Percentiles rank a stretch among this genome's conserved stretches.
phyloP scores from a whole-genome alignment of 805 yeast species.

The Yarrowia yakushimensis region DNA sequence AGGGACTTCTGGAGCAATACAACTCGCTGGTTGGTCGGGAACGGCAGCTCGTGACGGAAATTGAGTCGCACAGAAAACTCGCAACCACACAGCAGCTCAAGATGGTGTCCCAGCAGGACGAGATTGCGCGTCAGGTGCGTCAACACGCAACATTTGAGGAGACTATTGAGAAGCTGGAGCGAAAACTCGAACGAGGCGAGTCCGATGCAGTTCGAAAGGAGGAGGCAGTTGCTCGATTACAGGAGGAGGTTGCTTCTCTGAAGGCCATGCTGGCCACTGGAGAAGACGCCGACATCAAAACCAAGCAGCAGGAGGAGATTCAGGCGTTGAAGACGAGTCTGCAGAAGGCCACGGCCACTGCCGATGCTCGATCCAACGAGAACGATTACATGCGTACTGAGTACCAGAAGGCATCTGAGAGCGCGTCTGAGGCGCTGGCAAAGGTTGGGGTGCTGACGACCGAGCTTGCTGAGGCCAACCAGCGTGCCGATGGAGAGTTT shows the following conservation, averaged over 20 bases:
- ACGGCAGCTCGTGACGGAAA: constrained; percentile 41
- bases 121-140: constrained; percentile 45
- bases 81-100: constrained; percentile 44
- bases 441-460: constrained; percentile 36
- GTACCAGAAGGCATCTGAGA: constrained; percentile 35
- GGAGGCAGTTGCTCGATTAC: constrained; percentile 35
- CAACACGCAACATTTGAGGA: constrained; percentile 44
- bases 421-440: constrained; percentile 34
- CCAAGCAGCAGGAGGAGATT: constrained; percentile 43
- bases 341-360: constrained; percentile 43
- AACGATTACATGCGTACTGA: constrained; percentile 49
- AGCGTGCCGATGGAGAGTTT: constrained; percentile 33
- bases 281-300: constrained; percentile 32
- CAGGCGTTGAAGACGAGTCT: constrained; percentile 48
- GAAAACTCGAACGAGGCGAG: constrained; percentile 32
- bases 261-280: constrained; percentile 32
- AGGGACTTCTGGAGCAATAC: constrained; percentile 14
- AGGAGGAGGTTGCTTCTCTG: constrained; percentile 35
- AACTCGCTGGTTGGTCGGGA: constrained; percentile 5
- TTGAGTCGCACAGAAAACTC: constrained; percentile 45
- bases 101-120: constrained; percentile 43
- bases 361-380: constrained; percentile 53
- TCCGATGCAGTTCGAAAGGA: constrained; percentile 30
- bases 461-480: constrained; percentile 30
- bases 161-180: constrained; percentile 30